Base-by-base conservation (phyloP, 345 rosid genomes). In the Streptanthus diversifolius region DNA sequence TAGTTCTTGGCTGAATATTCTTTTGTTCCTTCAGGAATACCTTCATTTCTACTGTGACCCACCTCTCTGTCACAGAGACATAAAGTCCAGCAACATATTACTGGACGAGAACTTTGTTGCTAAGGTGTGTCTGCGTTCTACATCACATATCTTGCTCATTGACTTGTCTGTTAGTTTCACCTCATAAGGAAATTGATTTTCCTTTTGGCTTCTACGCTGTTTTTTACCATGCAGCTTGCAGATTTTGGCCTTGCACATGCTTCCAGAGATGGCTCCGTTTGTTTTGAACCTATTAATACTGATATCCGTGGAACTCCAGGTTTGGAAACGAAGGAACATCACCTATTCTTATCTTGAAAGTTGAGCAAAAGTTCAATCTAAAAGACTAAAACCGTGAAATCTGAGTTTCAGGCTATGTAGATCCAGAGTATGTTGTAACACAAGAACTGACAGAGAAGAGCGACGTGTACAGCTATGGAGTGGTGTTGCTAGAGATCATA, bases 271-370 rank as follows among this genome's bases (percentile, higher is more conserved):
- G 91, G 96, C 51, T 93, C 98, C 41, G 77, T 93, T 72, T 82
- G 84, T 82, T 93, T 91, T 39, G 99, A 91, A 71, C 97, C 95
- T 12, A 85, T 89, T 49, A 88, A 88, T 64, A 91, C 93, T 7
- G 90, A 89, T 80, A 83, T 91, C 62, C 82, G 91, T n/a, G 97
- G 99, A 79, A 95, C 99, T 79, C 99, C 99, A 86, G 98, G 98
- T 90, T 25, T 65, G 85, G 18, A 39, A 63, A 29, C 25, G 62
- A 73, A 72, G 9, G 35, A 44, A 51, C 49, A 59, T 22, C 56
- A 54, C 22, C 40, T 47, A 61, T 4, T 17, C 37, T 22, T 29
- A 17, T 52, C 18, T 27, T 57, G 40, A 61, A 57, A 21, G 13
- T 27, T 68, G 25, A 68, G 3, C 55, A 30, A 39, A 74, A 37